Evolutionary conservation across 2,329 filamentous ascomycete genomes (phyloP).

Genomic region (Aspergillus tanneri): DNA sequence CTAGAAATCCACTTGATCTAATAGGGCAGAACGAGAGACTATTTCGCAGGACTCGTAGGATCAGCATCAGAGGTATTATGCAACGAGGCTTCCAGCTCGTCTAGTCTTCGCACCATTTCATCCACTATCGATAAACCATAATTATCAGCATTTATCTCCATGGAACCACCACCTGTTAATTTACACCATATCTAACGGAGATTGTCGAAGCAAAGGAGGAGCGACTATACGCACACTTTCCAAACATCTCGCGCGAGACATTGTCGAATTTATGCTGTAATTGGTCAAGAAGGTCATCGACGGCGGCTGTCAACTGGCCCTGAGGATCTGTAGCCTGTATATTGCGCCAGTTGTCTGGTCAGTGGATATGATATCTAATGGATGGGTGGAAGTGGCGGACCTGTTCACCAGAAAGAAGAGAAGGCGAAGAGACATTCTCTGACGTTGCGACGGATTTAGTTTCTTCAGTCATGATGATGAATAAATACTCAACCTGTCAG

Average conservation of each 20-base stretch:
- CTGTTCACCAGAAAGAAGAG: conserved; percentile 19
- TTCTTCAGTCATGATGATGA: conserved; percentile 27
- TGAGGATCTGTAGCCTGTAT: conserved; percentile 31
- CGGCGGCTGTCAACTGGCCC: conserved; percentile 67
- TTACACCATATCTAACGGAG: no score
- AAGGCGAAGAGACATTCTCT: conserved; percentile 16
- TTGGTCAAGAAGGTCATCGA: conserved; percentile 83
- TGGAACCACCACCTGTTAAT: no score
- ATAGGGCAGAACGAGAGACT: no score
- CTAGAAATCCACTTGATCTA: no score
- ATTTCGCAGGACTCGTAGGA: conserved; percentile 21
- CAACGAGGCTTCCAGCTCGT: conserved; percentile 75
- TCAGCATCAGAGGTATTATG: conserved; percentile 51
- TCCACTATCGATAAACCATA: conserved; percentile 67
- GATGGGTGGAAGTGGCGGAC: conserved; percentile 13
- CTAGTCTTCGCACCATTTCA: conserved; percentile 83
- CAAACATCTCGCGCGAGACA: conserved; percentile 81
- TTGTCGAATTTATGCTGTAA: conserved; percentile 81
- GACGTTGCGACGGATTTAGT: conserved; percentile 18
- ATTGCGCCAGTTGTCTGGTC: no score
- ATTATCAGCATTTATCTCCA: neutral
- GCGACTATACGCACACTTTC: conserved; percentile 66
- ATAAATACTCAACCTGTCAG: no score
- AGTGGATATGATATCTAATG: no score
- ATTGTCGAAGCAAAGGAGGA: neutral